Evolutionary conservation across 2,329 filamentous ascomycete genomes (phyloP), one percentile per base, ranked within the genome.

Genomic region (Colletotrichum orbiculare): DNA sequence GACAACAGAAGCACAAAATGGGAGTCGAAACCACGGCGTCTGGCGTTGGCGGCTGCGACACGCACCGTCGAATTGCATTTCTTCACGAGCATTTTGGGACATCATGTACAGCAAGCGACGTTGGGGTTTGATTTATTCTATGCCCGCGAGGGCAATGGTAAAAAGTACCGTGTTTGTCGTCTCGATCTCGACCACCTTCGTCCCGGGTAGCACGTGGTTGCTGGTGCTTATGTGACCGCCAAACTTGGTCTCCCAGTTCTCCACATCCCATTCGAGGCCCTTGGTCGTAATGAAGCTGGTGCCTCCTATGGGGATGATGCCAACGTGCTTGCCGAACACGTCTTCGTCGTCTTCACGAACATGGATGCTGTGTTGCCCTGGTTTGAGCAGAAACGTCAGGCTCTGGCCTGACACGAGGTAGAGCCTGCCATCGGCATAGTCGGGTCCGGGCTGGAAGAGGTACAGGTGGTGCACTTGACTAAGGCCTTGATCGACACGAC

Each of bases 251-350:
- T 85, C 79, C 94, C 95, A 97, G 66, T 93, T 82, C 64, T 83
- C 75, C 1, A 99, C 92, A 77, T 99, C 94, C 96, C 96, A 99
- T 74, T 97, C 90, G 17, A 98, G 81, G 0, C 96, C 96, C 12
- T 82, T 79, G 0, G 93, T 96, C 8, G 88, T 90, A 71, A 99
- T 93, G n/a, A 84, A 77, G 50, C 92, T 90, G 3, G 89, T 87
- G n/a, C 90, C 92, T 60, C 89, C 91, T 25, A 98, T 79, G 0
- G 96, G 96, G 43, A 99, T 82, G 68, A 99, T 92, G 9, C 96
- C 96, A 37, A 96, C 86, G 73, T 97, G 89, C 74, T 92, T 90
- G 7, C 86, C 92, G 71, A 97, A 92, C 2, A 86, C 77, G 54
- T 80, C 79, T 13, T 83, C 73, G 62, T 64, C 73, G n/a, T 75